Percentiles rank a stretch among this genome's conserved stretches.
These are phyloP conservation scores for Priceomyces medius DNA, from an alignment of 805 yeast species.

Conservation along the genomic window DNA sequence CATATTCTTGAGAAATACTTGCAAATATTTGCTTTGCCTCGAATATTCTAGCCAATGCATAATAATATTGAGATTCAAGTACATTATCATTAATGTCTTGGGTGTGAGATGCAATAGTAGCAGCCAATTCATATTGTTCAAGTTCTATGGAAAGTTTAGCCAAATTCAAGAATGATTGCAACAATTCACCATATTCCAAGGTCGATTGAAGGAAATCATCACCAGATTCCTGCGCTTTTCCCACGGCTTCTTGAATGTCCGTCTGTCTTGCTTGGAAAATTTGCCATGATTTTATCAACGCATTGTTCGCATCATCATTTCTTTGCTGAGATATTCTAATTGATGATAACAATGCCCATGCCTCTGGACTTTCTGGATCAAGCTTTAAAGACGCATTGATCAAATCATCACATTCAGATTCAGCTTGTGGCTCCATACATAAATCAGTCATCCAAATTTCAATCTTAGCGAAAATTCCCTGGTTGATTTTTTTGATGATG, in stretches of 20 bases:
- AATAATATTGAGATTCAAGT: slow-evolving; percentile 78
- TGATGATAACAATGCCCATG: slow-evolving; percentile 79
- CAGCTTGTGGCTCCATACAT: slow-evolving; percentile 93
- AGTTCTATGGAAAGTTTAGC: slow-evolving; percentile 77
- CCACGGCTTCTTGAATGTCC: slow-evolving; percentile 43
- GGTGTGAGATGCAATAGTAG: slow-evolving; percentile 60
- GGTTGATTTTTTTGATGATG: slow-evolving; percentile 59
- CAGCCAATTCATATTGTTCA: slow-evolving; percentile 65
- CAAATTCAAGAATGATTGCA: slow-evolving; percentile 72
- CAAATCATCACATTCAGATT: slow-evolving; percentile 69
- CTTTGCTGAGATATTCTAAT: slow-evolving; percentile 86
- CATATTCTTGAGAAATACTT: slow-evolving; percentile 17
- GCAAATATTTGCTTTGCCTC: slow-evolving; percentile 26
- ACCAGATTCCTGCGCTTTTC: slow-evolving; percentile 12
- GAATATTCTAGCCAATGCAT: slow-evolving; percentile 70
- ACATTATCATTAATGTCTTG: slow-evolving; percentile 84
- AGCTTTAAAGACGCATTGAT: slow-evolving; percentile 63
- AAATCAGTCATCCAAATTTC: slow-evolving; percentile 98
- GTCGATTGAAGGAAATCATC: slow-evolving; percentile 42
- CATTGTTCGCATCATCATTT: slow-evolving; percentile 67
- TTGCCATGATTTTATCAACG: slow-evolving; percentile 70
- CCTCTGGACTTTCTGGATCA: slow-evolving; percentile 68
- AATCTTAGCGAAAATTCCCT: slow-evolving; percentile 79
- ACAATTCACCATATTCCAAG: slow-evolving; percentile 59
- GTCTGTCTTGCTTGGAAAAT: slow-evolving; percentile 56